Conservation (phyloP, 1,284 basidiomycete species). For the Termitomyces sp. region DNA sequence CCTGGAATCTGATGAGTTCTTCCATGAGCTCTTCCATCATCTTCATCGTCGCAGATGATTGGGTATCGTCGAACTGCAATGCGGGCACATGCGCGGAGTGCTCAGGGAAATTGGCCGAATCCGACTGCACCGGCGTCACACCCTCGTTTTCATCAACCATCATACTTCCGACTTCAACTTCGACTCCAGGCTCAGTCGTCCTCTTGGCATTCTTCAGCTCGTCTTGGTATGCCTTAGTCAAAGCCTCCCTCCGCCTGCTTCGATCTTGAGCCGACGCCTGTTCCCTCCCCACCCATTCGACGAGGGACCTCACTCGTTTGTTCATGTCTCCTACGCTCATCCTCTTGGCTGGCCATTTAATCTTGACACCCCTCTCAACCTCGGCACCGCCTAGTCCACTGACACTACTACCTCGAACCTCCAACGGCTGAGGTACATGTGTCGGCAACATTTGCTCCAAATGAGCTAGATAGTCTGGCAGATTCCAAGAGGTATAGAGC, state of each 20-base stretch:
- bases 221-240: conserved; percentile 54
- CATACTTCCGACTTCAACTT: conserved; percentile 1
- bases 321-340: conserved; percentile 97
- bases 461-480: conserved; percentile 92
- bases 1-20: conserved; percentile 83
- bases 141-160: conserved; percentile 3
- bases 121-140: background rate
- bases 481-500: conserved; percentile 77
- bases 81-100: background rate
- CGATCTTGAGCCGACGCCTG: conserved; percentile 75
- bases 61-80: conserved; percentile 16
- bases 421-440: conserved; percentile 68
- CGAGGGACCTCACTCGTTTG: conserved; percentile 86
- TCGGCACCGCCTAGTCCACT: conserved; percentile 30
- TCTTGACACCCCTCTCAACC: conserved; percentile 84
- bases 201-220: conserved; percentile 19
- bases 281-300: conserved; percentile 89
- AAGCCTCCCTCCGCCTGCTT: conserved; percentile 59
- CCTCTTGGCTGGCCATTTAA: conserved; percentile 91
- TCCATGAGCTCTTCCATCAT: conserved; percentile 87
- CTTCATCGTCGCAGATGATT: conserved; percentile 52
- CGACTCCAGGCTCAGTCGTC: conserved; percentile 1
- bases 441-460: conserved; percentile 82
- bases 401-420: conserved; percentile 49
- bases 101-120: background rate